These are phyloP conservation scores for Penicillium roqueforti DNA, from an alignment of 495 filamentous ascomycete genomes.

Conservation along the genomic window DNA sequence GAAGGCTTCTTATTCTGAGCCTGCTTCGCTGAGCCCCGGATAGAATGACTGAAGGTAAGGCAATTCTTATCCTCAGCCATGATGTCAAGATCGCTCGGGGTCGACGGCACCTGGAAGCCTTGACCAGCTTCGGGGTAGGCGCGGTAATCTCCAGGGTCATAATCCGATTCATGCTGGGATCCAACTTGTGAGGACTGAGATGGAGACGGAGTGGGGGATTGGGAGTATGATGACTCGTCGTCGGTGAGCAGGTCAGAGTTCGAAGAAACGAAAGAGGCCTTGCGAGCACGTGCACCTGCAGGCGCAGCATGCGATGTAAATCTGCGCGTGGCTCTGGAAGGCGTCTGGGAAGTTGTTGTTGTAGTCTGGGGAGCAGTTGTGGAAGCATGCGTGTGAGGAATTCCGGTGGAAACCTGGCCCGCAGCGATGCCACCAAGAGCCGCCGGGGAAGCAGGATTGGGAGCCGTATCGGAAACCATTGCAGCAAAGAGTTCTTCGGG, in stretches of 20 bases:
- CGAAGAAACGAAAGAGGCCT: neutral
- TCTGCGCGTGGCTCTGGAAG: neutral
- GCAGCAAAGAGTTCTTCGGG: neutral
- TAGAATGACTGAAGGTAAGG: constrained; percentile 42
- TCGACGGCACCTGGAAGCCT: constrained; percentile 35
- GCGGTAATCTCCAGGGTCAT: constrained; percentile 47
- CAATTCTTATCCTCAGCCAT: constrained; percentile 40
- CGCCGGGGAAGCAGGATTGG: neutral
- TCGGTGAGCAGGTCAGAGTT: constrained; percentile 2
- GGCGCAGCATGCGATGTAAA: neutral
- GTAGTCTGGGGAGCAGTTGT: neutral
- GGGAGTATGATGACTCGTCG: neutral
- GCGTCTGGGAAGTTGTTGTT: neutral
- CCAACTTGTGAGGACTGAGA: neutral
- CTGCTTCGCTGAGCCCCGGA: constrained; percentile 24
- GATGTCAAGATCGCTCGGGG: constrained; percentile 38
- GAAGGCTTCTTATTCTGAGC: neutral
- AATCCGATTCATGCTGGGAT: constrained; percentile 22
- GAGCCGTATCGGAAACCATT: neutral
- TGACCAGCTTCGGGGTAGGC: constrained; percentile 65
- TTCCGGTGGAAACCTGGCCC: neutral
- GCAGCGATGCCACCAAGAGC: neutral
- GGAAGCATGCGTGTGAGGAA: neutral
- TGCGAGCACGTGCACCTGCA: neutral
- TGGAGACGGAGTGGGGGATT: neutral